A percentile compares a stretch with the other conserved stretches of the same genome.
Conservation (phyloP, 2,329 filamentous ascomycete genomes). For the Clonostachys sp. region DNA sequence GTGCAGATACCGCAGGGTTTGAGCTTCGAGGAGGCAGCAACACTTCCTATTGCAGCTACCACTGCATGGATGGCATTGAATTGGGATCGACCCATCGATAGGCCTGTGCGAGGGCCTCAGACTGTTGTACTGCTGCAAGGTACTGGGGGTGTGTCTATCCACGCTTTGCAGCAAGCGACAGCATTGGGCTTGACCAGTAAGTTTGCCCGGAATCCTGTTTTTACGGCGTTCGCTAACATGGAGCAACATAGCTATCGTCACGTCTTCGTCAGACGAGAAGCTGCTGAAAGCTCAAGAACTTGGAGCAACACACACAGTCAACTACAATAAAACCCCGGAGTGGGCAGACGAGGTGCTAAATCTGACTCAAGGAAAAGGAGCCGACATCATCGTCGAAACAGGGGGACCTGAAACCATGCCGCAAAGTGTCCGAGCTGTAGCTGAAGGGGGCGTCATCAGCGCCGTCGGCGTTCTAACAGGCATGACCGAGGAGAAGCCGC, state of each 20-base stretch:
- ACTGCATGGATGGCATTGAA: constrained; percentile 10
- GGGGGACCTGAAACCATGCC: constrained; percentile 31
- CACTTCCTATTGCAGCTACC: constrained; percentile 7
- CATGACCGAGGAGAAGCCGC: constrained; percentile 37
- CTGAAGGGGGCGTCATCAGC: constrained; percentile 37
- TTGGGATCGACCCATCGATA: constrained; percentile 1
- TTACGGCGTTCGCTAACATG: constrained; percentile 25
- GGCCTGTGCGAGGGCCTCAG: constrained; percentile 10
- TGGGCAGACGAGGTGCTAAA: constrained; percentile 38
- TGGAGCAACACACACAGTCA: constrained; percentile 40
- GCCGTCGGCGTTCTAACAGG: constrained; percentile 35
- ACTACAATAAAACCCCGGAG: constrained; percentile 38
- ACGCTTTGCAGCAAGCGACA: constrained; percentile 38
- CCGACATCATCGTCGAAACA: constrained; percentile 30
- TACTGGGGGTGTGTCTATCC: constrained; percentile 39
- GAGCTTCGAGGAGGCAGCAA: constrained; percentile 8
- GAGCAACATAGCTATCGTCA: constrained; percentile 28
- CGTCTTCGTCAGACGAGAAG: constrained; percentile 44
- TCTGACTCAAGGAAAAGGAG: constrained; percentile 37
- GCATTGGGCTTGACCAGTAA: constrained; percentile 14
- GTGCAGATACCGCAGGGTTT: constrained; percentile 9
- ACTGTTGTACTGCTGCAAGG: constrained; percentile 41
- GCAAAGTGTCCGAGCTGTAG: constrained; percentile 37
- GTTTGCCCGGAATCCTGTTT: not conserved
- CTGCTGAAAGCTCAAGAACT: constrained; percentile 25